Percentiles rank a stretch among this genome's conserved stretches.
These are phyloP conservation scores for Cutaneotrichosporon cutaneum DNA, from an alignment of 1,284 basidiomycete genomes.

Conservation along the genomic window DNA sequence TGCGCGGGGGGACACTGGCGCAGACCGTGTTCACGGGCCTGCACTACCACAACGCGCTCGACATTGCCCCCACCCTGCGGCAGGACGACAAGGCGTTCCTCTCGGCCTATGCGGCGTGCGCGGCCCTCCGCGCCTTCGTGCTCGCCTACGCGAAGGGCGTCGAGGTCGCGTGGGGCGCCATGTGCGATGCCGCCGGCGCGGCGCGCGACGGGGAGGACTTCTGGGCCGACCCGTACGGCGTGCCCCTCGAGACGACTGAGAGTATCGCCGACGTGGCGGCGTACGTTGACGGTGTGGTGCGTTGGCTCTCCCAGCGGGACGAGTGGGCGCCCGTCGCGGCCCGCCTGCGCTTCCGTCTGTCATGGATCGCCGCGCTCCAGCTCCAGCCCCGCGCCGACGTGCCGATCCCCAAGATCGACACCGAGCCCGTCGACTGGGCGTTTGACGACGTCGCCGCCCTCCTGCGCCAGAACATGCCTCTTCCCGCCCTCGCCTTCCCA, in stretches of 20 bases:
- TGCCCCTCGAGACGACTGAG: constrained; percentile 70
- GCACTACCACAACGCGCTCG: constrained; percentile 63
- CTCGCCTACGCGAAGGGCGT: constrained; percentile 77
- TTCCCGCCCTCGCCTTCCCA: constrained; percentile 62
- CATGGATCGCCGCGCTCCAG: constrained; percentile 1
- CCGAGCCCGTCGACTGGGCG: constrained; percentile 31
- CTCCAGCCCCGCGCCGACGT: not conserved
- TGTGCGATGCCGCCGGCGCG: constrained; percentile 58
- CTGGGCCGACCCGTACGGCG: constrained; percentile 80
- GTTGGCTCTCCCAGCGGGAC: constrained; percentile 51
- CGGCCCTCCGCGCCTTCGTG: constrained; percentile 69
- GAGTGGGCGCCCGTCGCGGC: constrained; percentile 12
- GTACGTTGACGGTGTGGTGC: constrained; percentile 62
- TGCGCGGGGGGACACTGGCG: constrained; percentile 74
- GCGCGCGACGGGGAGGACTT: constrained; percentile 85
- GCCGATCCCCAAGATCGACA: not conserved
- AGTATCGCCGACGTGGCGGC: constrained; percentile 62
- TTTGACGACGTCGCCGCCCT: constrained; percentile 62
- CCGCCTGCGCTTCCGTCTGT: constrained; percentile 13
- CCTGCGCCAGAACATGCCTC: constrained; percentile 71
- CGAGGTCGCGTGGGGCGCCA: constrained; percentile 76
- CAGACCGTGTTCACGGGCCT: constrained; percentile 82
- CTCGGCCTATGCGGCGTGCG: constrained; percentile 58
- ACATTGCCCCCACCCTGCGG: constrained; percentile 52
- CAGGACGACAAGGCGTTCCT: constrained; percentile 32